Evolutionary conservation across 2,329 filamentous ascomycete genomes (phyloP).

Genomic region (Cytospora paraplurivora): DNA sequence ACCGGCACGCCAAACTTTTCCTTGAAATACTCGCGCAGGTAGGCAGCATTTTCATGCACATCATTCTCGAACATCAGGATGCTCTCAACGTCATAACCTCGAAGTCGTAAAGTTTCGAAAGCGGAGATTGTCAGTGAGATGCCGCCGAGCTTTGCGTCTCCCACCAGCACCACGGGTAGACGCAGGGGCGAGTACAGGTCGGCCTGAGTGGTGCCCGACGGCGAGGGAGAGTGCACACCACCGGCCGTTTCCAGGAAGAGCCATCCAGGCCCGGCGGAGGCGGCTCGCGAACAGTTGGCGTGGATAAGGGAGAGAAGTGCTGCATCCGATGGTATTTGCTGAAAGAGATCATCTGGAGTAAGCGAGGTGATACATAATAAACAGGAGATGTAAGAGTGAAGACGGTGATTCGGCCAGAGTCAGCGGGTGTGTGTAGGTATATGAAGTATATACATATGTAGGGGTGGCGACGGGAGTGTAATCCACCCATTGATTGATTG

Average conservation of each 20-base stretch:
- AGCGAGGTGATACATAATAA: background rate
- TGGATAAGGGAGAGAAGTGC: constrained; percentile 44
- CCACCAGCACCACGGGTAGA: constrained; percentile 71
- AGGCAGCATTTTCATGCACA: constrained; percentile 68
- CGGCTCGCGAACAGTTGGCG: background rate
- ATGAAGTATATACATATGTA: background rate
- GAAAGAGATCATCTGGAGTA: background rate
- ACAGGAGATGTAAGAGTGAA: too few species aligned
- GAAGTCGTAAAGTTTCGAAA: constrained; percentile 74
- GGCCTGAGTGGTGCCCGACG: constrained; percentile 75
- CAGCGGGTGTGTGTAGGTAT: too few species aligned
- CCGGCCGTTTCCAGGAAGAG: constrained; percentile 81
- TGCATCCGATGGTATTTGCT: constrained; percentile 54
- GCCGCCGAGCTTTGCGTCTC: constrained; percentile 74
- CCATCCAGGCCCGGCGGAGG: constrained; percentile 48
- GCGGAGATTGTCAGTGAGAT: constrained; percentile 81
- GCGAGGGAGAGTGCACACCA: constrained; percentile 77
- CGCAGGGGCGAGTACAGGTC: constrained; percentile 76
- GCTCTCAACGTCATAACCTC: constrained; percentile 75
- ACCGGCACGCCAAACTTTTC: constrained; percentile 51
- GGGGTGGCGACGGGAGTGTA: constrained; percentile 4
- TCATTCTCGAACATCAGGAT: constrained; percentile 69
- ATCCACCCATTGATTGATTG: too few species aligned
- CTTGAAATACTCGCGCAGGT: constrained; percentile 68
- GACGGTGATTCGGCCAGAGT: too few species aligned